Percentiles rank a stretch among this genome's conserved stretches.
phyloP scores from a whole-genome alignment of 306 rosid species.

The Parietaria judaica region DNA sequence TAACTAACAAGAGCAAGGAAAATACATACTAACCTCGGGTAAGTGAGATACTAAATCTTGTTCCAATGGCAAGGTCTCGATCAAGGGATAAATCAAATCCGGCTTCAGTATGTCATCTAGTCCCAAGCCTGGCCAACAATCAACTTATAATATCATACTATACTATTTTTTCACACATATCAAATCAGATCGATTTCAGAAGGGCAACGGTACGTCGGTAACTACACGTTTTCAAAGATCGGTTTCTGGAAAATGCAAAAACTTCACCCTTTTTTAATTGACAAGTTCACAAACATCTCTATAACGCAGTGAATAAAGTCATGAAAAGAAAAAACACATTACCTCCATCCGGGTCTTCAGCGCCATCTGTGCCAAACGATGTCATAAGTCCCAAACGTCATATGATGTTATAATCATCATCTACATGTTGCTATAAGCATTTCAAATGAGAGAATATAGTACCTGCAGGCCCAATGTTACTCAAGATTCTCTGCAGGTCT shows the following conservation, averaged over 20 bases:
- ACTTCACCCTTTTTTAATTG: neutral
- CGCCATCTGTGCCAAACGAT: constrained; percentile 41
- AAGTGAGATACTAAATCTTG: constrained; percentile 66
- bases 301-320: constrained; percentile 7
- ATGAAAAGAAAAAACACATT: constrained; percentile 17
- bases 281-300: constrained; percentile 6
- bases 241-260: neutral
- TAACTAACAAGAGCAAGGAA: neutral
- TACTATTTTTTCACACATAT: too few relatives aligned
- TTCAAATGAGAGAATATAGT: constrained; percentile 9
- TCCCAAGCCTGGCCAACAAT: constrained; percentile 50
- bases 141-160: too few relatives aligned
- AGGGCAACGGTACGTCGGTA: too few relatives aligned
- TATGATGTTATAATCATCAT: too few relatives aligned
- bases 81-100: constrained; percentile 76
- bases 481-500: constrained; percentile 80
- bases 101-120: constrained; percentile 88
- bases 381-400: neutral
- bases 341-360: constrained; percentile 83
- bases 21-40: constrained; percentile 62
- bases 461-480: constrained; percentile 78
- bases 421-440: neutral
- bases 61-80: constrained; percentile 65
- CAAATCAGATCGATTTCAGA: too few relatives aligned
- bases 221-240: neutral